phyloP scores from a whole-genome alignment of 202 grass and related monocot genomes.

The Tripidium arundinaceum region DNA sequence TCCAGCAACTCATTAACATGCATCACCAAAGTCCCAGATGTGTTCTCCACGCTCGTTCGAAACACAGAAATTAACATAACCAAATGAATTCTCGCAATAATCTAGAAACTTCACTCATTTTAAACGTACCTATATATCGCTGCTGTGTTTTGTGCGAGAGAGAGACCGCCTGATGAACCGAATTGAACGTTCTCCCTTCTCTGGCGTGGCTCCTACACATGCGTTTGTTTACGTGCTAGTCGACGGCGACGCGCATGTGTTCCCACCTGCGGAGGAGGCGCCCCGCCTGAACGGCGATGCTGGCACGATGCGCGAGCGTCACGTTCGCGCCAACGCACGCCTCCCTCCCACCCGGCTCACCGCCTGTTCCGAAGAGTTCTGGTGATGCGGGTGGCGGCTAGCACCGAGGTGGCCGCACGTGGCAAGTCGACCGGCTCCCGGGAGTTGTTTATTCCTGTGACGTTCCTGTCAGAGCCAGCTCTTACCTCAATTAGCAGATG shows the following conservation, averaged over 20 bases:
- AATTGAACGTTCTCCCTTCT: not conserved
- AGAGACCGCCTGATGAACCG: not conserved
- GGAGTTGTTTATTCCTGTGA: not conserved
- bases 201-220: not conserved
- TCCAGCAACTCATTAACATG: not conserved
- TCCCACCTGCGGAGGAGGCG: not conserved
- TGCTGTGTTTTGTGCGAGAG: not conserved
- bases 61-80: not conserved
- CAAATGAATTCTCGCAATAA: not conserved
- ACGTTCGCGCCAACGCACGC: not conserved
- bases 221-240: not conserved
- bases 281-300: not conserved
- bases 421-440: not conserved
- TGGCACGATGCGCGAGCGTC: not conserved
- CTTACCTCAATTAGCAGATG: not conserved
- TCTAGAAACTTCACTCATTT: not conserved
- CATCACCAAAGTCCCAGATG: not conserved
- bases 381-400: not conserved
- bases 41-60: not conserved
- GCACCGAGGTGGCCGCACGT: not conserved
- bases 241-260: constrained; percentile 13
- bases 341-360: not conserved
- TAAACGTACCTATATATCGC: not conserved
- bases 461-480: not conserved
- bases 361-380: not conserved